These are phyloP conservation scores for Dendrobium huoshanense DNA, from an alignment of 106 monocot species.

Conservation along the genomic window DNA sequence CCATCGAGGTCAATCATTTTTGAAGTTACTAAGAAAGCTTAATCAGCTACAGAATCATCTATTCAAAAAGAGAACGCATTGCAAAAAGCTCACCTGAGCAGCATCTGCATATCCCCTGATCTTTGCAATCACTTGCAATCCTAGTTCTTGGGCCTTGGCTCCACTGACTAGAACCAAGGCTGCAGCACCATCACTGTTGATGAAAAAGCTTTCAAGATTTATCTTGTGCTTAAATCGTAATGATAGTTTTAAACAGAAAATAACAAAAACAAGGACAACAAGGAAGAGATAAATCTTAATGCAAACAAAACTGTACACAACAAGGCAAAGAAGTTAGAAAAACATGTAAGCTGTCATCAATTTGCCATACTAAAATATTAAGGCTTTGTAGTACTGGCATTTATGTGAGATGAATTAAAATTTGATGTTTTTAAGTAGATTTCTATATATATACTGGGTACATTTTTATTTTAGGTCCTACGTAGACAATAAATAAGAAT, in stretches of 20 bases:
- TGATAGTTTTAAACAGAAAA: neutral
- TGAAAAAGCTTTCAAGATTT: neutral
- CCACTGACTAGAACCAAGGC: constrained; percentile 92
- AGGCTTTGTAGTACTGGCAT: too few relatives aligned
- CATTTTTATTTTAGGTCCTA: too few relatives aligned
- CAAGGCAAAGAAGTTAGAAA: neutral
- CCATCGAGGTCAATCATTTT: neutral
- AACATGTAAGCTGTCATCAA: neutral
- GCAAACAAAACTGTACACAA: neutral
- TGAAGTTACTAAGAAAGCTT: neutral
- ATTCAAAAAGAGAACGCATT: neutral
- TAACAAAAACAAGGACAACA: neutral
- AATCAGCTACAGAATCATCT: neutral
- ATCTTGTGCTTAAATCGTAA: neutral
- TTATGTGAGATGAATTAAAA: too few relatives aligned
- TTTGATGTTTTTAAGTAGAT: too few relatives aligned
- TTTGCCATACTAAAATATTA: neutral
- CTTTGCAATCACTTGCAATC: constrained; percentile 81
- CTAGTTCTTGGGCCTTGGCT: constrained; percentile 75
- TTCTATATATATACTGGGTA: too few relatives aligned
- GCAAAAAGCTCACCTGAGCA: constrained; percentile 54
- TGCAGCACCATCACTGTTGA: constrained; percentile 87
- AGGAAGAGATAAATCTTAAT: neutral
- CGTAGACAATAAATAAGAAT: too few relatives aligned
- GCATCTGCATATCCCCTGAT: constrained; percentile 91